A percentile compares a stretch with the other conserved stretches of the same genome.
Evolutionary conservation across 345 rosid species (phyloP).

Genomic region (Trapa bicornis): DNA sequence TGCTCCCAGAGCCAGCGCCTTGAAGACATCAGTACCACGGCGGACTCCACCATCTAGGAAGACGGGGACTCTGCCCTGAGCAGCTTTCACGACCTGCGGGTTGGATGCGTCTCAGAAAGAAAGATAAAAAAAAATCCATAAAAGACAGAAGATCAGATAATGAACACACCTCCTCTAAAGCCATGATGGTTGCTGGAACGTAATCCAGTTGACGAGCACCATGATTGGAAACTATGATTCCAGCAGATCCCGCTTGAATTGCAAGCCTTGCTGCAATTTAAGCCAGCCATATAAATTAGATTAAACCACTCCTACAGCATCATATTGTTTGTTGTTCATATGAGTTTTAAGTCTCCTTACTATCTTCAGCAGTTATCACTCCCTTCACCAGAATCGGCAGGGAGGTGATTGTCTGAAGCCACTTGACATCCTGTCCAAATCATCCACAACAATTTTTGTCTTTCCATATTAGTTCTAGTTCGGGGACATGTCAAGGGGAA

Average conservation of each 20-base stretch:
- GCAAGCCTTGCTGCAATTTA: slow-evolving; percentile 50
- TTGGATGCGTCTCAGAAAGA: neutral
- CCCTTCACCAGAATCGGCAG: slow-evolving; percentile 94
- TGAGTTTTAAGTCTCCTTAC: slow-evolving; percentile 24
- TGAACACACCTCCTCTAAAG: slow-evolving; percentile 66
- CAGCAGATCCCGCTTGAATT: slow-evolving; percentile 64
- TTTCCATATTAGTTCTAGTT: neutral
- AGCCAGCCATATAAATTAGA: neutral
- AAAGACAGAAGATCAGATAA: neutral
- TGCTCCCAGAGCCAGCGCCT: slow-evolving; percentile 95
- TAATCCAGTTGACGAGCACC: slow-evolving; percentile 94
- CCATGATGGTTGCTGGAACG: slow-evolving; percentile 76
- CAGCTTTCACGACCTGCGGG: slow-evolving; percentile 74
- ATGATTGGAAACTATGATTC: slow-evolving; percentile 84
- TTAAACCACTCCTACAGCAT: neutral
- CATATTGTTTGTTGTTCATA: neutral
- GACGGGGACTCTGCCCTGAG: slow-evolving; percentile 72
- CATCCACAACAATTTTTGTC: neutral
- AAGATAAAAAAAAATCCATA: neutral
- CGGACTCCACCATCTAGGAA: slow-evolving; percentile 94
- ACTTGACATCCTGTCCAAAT: slow-evolving; percentile 54
- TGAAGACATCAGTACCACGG: slow-evolving; percentile 96
- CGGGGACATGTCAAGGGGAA: neutral
- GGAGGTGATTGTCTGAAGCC: slow-evolving; percentile 91
- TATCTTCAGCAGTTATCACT: slow-evolving; percentile 77